A percentile compares a stretch with the other conserved stretches of the same genome.
phyloP scores from a whole-genome alignment of 768 basidiomycete genomes.

The Trametes cinnabarina region DNA sequence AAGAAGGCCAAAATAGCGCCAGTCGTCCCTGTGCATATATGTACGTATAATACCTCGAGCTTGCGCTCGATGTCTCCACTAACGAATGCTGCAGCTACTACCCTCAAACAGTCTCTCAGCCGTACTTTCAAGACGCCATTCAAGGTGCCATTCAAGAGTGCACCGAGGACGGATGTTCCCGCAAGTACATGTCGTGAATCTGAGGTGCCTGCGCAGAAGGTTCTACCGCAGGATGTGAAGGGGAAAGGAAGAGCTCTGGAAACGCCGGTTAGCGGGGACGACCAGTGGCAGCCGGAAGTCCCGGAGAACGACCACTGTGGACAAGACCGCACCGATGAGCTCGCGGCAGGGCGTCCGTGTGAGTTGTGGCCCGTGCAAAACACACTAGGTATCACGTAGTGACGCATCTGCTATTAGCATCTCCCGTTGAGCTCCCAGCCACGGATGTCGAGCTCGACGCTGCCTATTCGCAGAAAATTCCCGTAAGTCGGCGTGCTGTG shows the following conservation, averaged over 20 bases:
- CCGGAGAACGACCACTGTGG: too few species aligned
- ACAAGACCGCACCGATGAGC: too few species aligned
- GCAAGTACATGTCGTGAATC: too few species aligned
- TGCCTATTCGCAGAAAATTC: constrained; percentile 30
- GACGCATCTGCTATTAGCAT: background rate
- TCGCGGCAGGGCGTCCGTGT: background rate
- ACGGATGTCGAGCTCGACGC: constrained; percentile 30
- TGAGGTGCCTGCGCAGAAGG: background rate
- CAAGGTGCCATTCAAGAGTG: constrained; percentile 26
- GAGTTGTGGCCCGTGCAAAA: background rate
- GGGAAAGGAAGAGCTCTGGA: background rate
- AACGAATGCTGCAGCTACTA: constrained; percentile 8
- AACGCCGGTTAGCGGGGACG: too few species aligned
- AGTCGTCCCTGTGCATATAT: constrained; percentile 11
- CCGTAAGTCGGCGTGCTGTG: constrained; percentile 18
- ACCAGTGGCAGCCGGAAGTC: too few species aligned
- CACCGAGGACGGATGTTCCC: constrained; percentile 1
- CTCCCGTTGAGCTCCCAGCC: constrained; percentile 17
- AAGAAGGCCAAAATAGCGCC: constrained; percentile 8
- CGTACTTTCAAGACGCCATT: constrained; percentile 34
- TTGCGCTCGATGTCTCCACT: too few species aligned
- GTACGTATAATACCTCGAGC: too few species aligned
- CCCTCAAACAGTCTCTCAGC: constrained; percentile 6
- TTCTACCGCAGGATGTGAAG: background rate
- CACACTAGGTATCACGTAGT: background rate